Conservation (phyloP, 805 yeast species). For the Candida sakaeoensis region DNA sequence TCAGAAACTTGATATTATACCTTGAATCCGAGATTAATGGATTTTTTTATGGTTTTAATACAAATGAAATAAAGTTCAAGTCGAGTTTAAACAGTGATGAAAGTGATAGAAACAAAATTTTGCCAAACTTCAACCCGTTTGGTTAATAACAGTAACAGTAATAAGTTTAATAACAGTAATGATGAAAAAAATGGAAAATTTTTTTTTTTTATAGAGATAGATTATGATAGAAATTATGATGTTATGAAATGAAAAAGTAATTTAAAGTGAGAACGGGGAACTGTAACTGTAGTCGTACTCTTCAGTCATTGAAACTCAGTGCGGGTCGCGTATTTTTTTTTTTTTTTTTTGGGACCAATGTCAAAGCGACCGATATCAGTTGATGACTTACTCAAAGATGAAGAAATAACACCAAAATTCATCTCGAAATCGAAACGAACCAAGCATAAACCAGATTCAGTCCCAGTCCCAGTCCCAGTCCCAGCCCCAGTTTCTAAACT, state of each 20-base stretch:
- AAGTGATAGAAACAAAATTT: slow-evolving; percentile 12
- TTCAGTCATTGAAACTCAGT: too few relatives aligned
- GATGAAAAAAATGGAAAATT: too few relatives aligned
- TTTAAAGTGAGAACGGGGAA: too few relatives aligned
- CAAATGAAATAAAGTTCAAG: neutral
- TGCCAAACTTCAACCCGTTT: slow-evolving; percentile 25
- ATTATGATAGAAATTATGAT: neutral
- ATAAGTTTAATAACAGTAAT: neutral
- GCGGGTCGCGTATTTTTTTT: too few relatives aligned
- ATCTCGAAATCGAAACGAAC: slow-evolving; percentile 19
- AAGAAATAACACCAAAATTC: slow-evolving; percentile 17
- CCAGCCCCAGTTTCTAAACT: neutral
- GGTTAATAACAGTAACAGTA: slow-evolving; percentile 14
- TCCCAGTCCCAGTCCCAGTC: neutral
- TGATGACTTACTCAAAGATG: slow-evolving; percentile 18
- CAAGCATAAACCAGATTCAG: slow-evolving; percentile 1
- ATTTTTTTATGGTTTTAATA: slow-evolving; percentile 38
- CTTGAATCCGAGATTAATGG: slow-evolving; percentile 41
- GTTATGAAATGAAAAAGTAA: neutral
- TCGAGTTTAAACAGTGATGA: neutral
- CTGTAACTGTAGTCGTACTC: too few relatives aligned
- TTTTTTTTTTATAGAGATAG: neutral
- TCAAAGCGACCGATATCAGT: slow-evolving; percentile 22
- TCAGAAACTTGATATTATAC: slow-evolving; percentile 43
- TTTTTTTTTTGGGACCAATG: too few relatives aligned